Base-by-base conservation (phyloP, 208 protist species). In the Trypanosoma melophagium region DNA sequence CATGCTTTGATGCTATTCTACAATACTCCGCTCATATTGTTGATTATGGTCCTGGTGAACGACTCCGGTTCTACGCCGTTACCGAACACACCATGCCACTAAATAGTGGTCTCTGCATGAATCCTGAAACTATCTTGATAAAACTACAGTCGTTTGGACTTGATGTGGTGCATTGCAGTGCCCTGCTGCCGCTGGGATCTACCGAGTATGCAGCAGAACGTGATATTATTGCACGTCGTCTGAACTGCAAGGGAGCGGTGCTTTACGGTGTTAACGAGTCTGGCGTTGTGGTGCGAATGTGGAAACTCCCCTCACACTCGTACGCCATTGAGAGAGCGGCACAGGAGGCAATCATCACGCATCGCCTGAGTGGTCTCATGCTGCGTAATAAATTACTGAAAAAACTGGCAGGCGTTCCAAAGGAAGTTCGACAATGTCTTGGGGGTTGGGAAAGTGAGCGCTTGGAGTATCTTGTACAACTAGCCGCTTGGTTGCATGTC, bases 291-390 rank as follows among this genome's bases (percentile, higher is more conserved):
- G 81, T 91, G 52, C 79, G 84, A 42, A 47, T 95, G 77, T 93
- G 87, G 85, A 87, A 89, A 79, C 80, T 83, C 55, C 80, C 72
- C 25, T 78, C 68, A 60, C 79, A 84, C 40, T 61, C 80, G 19
- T 77, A 86, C 63, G 66, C 62, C 7, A 62, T 93, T 50, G 84
- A 95, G 83, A 80, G 87, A 5, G 71, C 69, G 0, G 81, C 83
- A 45, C 86, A 90, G 68, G 86, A 95, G 70, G 76, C 78, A 51
- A 86, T 95, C 64, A 76, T 89, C 12, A 90, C 78, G 2, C 81
- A 89, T 56, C 71, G 80, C 24, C 63, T 95, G 12, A 71, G 62
- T 55, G 86, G 86, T 51, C 45, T 60, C 9, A 50, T 61, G 19
- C 62, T 93, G 56, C 70, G 62, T 16, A 68, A 38, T 28, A 78